These are phyloP conservation scores for Ampelocalamus luodianensis DNA, from an alignment of 176 grass and related monocot species.

Conservation along the genomic window DNA sequence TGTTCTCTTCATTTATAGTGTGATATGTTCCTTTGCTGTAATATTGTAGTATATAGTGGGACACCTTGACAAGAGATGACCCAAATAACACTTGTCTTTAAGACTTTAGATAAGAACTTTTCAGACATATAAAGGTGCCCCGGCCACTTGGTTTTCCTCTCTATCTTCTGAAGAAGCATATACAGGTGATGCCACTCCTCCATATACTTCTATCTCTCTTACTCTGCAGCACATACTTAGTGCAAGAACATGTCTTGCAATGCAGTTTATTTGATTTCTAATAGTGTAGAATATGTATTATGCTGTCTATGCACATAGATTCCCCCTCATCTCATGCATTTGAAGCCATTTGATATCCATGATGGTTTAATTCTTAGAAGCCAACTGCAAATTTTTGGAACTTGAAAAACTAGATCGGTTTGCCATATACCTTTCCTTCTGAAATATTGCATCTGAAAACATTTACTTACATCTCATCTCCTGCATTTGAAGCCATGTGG, in stretches of 20 bases:
- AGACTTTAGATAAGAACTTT: conserved; percentile 25
- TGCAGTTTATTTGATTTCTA: not conserved
- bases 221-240: not conserved
- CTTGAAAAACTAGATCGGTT: conserved; percentile 1
- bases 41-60: conserved; percentile 15
- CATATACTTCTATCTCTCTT: conserved; percentile 13
- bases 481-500: not conserved
- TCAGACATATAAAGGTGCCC: conserved; percentile 43
- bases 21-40: not conserved
- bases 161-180: conserved; percentile 30
- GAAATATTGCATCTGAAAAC: conserved; percentile 8
- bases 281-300: not conserved
- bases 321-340: conserved; percentile 4
- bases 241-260: conserved; percentile 20
- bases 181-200: conserved; percentile 38
- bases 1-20: not conserved
- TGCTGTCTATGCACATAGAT: not conserved
- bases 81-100: not conserved
- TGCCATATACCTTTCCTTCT: not conserved
- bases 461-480: not conserved
- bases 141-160: conserved; percentile 1
- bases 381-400: conserved; percentile 4
- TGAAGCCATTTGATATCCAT: conserved; percentile 12
- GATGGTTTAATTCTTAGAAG: conserved; percentile 1
- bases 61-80: conserved; percentile 35